Conservation (phyloP, 345 rosid species). For the Hibiscus mutabilis region DNA sequence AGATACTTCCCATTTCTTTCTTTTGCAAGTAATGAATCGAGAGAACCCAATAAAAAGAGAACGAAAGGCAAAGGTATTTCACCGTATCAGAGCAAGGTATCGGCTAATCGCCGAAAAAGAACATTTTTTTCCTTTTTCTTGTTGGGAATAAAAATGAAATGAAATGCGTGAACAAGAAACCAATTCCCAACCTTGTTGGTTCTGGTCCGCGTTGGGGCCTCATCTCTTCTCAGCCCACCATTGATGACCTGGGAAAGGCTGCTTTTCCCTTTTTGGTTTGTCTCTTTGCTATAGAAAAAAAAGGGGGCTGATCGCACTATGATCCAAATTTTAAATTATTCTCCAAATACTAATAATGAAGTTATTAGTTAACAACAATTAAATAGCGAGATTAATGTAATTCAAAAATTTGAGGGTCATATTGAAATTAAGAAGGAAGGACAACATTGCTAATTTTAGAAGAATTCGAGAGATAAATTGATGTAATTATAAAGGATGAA, state of each 20-base stretch:
- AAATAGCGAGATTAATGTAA: no score
- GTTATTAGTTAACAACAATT: no score
- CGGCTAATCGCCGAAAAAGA: neutral
- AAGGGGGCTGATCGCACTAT: no score
- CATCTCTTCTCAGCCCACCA: neutral
- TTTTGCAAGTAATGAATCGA: neutral
- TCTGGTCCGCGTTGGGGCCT: neutral
- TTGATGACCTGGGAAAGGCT: neutral
- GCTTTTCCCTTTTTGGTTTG: no score
- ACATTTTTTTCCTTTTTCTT: neutral
- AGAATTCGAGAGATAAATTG: no score
- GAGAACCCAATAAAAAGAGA: neutral
- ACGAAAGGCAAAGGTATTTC: slow-evolving; percentile 1
- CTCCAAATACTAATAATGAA: no score
- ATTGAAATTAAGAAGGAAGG: no score
- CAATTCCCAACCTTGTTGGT: neutral
- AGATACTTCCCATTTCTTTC: neutral
- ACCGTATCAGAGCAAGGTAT: neutral
- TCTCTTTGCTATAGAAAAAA: no score
- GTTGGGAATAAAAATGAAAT: neutral
- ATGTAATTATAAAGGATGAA: no score
- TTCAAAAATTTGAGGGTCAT: no score
- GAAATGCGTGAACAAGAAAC: neutral
- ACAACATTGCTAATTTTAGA: no score
- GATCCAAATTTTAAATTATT: no score